phyloP scores from a whole-genome alignment of 441 rosid species.

The Gossypium davidsonii region DNA sequence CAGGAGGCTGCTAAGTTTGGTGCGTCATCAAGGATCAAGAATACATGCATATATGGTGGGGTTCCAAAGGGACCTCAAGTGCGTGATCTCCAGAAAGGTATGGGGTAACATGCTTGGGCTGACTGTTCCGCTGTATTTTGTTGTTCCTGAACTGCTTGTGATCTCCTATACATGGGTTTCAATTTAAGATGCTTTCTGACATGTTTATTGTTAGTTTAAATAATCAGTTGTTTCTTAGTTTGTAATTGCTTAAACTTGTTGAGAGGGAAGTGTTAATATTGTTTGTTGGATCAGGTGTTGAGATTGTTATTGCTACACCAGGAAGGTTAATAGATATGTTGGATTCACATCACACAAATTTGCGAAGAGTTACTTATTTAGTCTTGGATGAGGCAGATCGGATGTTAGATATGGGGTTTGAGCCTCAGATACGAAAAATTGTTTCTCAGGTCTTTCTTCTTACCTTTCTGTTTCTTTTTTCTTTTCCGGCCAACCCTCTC shows the following conservation, averaged over 20 bases:
- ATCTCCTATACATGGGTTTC: constrained; percentile 20
- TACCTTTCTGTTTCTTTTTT: background rate
- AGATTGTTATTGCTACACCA: constrained; percentile 93
- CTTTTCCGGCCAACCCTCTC: background rate
- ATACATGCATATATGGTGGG: constrained; percentile 90
- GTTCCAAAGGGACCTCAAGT: constrained; percentile 99
- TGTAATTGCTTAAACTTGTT: background rate
- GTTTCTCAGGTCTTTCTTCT: constrained; percentile 57
- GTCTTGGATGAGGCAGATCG: constrained; percentile 96
- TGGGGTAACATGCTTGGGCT: constrained; percentile 34
- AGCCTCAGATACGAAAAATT: constrained; percentile 87
- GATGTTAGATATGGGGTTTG: constrained; percentile 98
- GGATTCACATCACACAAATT: constrained; percentile 85
- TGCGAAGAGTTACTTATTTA: constrained; percentile 88
- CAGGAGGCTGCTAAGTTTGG: constrained; percentile 93
- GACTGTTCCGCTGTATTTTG: constrained; percentile 29
- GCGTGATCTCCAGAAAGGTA: constrained; percentile 98
- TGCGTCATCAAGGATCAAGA: constrained; percentile 83
- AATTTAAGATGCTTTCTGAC: constrained; percentile 17
- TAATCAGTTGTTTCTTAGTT: background rate
- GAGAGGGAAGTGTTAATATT: background rate
- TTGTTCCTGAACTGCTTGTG: constrained; percentile 29
- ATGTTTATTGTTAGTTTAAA: background rate
- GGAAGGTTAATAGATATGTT: constrained; percentile 96
- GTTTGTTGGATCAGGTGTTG: constrained; percentile 52